These are phyloP conservation scores for Trichoderma endophyticum DNA, from an alignment of 2,329 filamentous ascomycete species.

Conservation along the genomic window DNA sequence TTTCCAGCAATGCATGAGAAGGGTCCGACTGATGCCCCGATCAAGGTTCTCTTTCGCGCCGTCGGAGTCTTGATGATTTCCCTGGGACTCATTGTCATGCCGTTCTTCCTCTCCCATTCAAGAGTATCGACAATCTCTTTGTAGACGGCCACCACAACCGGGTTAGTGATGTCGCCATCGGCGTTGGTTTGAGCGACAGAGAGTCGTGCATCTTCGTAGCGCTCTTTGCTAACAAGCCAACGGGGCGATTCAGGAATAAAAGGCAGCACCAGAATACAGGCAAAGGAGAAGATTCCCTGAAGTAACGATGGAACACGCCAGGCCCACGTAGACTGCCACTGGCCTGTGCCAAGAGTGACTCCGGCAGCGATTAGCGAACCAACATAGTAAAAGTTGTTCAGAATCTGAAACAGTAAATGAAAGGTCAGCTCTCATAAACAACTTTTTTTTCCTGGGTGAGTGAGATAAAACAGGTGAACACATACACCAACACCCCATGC, in stretches of 20 bases:
- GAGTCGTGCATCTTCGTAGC: slow-evolving; percentile 34
- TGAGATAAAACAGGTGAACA: not conserved
- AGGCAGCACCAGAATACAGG: slow-evolving; percentile 28
- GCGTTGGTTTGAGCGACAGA: slow-evolving; percentile 39
- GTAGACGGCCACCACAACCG: slow-evolving; percentile 32
- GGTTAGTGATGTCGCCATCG: slow-evolving; percentile 33
- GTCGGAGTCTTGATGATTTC: slow-evolving; percentile 33
- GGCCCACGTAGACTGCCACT: slow-evolving; percentile 30
- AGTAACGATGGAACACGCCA: slow-evolving; percentile 28
- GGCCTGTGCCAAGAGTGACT: slow-evolving; percentile 38
- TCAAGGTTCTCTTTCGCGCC: slow-evolving; percentile 33
- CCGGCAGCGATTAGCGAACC: slow-evolving; percentile 47
- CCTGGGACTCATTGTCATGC: slow-evolving; percentile 32
- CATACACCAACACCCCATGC: slow-evolving; percentile 21
- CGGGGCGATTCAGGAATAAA: slow-evolving; percentile 37
- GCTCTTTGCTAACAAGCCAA: slow-evolving; percentile 28
- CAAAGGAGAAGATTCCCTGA: slow-evolving; percentile 22
- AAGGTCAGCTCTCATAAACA: not conserved
- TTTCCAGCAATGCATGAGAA: slow-evolving; percentile 33
- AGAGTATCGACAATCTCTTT: slow-evolving; percentile 39
- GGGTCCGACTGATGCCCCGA: slow-evolving; percentile 26
- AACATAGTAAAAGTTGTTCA: slow-evolving; percentile 34
- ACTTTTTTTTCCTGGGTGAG: not conserved
- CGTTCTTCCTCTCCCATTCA: slow-evolving; percentile 26
- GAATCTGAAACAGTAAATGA: not conserved